Evolutionary conservation across 2,329 filamentous ascomycete genomes (phyloP).

Genomic region (Nigrospora sphaerica): DNA sequence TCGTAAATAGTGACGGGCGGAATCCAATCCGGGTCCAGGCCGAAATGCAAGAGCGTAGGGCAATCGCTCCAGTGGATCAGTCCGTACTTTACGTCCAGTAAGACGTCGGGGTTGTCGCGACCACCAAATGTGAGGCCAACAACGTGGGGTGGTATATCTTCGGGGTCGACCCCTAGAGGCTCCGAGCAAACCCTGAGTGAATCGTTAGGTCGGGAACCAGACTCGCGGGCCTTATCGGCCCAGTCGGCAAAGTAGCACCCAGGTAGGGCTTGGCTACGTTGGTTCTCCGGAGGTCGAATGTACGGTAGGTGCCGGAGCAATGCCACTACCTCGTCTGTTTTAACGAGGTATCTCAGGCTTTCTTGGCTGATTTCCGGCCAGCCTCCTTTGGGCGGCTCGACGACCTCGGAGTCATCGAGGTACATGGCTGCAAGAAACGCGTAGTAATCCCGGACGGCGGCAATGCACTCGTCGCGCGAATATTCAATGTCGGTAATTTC

Average conservation of each 20-base stretch:
- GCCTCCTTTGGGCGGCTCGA: constrained; percentile 16
- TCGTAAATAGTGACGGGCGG: constrained; percentile 43
- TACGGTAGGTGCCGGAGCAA: constrained; percentile 2
- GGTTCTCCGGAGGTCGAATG: not conserved
- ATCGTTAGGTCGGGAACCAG: not conserved
- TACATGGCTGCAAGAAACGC: constrained; percentile 18
- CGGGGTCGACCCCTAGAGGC: not conserved
- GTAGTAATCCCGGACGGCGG: constrained; percentile 17
- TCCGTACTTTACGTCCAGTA: not conserved
- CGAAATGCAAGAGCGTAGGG: not conserved
- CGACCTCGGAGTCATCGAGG: constrained; percentile 12
- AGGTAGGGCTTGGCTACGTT: not conserved
- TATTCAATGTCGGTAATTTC: not conserved
- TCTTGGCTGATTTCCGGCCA: constrained; percentile 17
- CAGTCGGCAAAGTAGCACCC: constrained; percentile 1
- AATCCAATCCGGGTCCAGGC: constrained; percentile 17
- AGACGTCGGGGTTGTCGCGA: not conserved
- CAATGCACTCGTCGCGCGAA: constrained; percentile 15
- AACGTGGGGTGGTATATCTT: not conserved
- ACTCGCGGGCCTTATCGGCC: not conserved
- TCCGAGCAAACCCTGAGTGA: not conserved
- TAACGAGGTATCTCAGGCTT: not conserved
- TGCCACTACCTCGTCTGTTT: constrained; percentile 1
- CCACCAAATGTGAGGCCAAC: not conserved
- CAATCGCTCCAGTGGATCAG: constrained; percentile 1